Conservation (phyloP, 129 eudicot species). For the Flaveria bidentis region DNA sequence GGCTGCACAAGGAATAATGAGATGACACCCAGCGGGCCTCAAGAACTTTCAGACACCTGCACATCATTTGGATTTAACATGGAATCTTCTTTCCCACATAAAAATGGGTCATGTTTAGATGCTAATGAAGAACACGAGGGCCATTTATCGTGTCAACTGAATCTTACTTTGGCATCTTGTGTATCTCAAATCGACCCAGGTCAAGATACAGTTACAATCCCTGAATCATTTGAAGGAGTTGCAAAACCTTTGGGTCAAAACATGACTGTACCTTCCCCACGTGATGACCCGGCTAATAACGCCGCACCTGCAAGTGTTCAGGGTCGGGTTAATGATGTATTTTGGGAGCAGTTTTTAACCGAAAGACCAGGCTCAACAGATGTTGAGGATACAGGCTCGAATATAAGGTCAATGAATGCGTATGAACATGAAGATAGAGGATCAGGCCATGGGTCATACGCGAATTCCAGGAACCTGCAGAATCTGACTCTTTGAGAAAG, state of each 20-base stretch:
- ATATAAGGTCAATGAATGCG: constrained; percentile 43
- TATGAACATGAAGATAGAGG: constrained; percentile 60
- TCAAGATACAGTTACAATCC: constrained; percentile 38
- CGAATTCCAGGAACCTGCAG: constrained; percentile 48
- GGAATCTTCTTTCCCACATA: constrained; percentile 51
- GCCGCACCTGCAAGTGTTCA: constrained; percentile 41
- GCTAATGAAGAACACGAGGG: constrained; percentile 63
- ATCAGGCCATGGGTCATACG: constrained; percentile 43
- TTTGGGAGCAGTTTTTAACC: constrained; percentile 95
- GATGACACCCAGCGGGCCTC: constrained; percentile 35
- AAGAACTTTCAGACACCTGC: constrained; percentile 84
- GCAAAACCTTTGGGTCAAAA: constrained; percentile 28
- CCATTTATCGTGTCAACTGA: constrained; percentile 63
- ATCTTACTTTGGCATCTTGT: constrained; percentile 80
- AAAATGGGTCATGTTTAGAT: constrained; percentile 36
- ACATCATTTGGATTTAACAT: constrained; percentile 63
- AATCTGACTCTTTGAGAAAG: constrained; percentile 57
- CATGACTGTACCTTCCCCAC: constrained; percentile 35
- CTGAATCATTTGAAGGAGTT: constrained; percentile 39
- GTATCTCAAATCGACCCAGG: constrained; percentile 43
- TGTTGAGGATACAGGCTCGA: constrained; percentile 66
- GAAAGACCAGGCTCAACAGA: constrained; percentile 87
- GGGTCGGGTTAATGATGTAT: constrained; percentile 70
- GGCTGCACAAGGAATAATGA: constrained; percentile 26
- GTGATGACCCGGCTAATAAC: constrained; percentile 32